Evolutionary conservation across 73 alveolate genomes (phyloP).

Genomic region (Paramecium tetraurelia): DNA sequence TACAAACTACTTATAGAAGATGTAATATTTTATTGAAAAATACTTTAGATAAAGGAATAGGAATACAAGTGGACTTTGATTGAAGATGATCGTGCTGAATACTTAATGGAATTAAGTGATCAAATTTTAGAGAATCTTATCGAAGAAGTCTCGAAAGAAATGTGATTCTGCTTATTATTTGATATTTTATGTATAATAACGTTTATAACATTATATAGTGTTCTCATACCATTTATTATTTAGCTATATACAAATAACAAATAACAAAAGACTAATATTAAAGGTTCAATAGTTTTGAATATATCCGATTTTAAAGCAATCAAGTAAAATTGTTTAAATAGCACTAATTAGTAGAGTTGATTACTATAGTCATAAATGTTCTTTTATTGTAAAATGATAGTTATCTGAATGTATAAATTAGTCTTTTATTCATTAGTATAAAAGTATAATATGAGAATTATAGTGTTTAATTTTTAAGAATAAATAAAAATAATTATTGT

Average conservation of each 20-base stretch:
- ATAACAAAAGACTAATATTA: no score
- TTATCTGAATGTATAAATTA: no score
- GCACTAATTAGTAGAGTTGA: no score
- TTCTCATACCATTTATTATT: no score
- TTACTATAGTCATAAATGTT: no score
- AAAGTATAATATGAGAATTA: neutral
- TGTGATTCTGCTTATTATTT: neutral
- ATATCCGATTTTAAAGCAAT: no score
- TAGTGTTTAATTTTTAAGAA: neutral
- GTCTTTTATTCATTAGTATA: neutral
- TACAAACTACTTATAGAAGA: conserved; percentile 48
- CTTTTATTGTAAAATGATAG: no score
- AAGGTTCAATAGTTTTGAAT: no score
- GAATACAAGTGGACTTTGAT: conserved; percentile 51
- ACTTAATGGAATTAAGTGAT: conserved; percentile 60
- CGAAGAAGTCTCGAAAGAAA: conserved; percentile 32
- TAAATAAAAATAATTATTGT: neutral
- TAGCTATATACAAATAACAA: no score
- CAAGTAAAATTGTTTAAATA: no score
- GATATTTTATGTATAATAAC: neutral
- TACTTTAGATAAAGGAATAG: conserved; percentile 30
- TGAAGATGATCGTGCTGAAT: conserved; percentile 58
- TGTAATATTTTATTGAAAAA: neutral
- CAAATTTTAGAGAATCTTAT: conserved; percentile 44
- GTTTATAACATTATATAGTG: neutral